phyloP scores from a whole-genome alignment of 768 basidiomycete genomes.

The Amanita exitialis region DNA sequence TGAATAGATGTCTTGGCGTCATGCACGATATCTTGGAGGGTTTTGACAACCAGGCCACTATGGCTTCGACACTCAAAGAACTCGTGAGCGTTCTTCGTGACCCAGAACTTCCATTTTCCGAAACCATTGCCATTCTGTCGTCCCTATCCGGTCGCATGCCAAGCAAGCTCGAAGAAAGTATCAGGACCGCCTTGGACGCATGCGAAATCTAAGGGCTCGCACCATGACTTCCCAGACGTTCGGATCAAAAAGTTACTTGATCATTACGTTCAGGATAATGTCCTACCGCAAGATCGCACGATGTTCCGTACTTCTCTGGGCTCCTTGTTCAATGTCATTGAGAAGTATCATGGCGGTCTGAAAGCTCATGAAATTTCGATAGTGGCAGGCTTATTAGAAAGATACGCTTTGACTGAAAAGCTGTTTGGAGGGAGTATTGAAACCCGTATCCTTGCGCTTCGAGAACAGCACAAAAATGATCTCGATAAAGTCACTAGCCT shows the following conservation, averaged over 20 bases:
- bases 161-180: slow-evolving; percentile 76
- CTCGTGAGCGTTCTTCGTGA: slow-evolving; percentile 76
- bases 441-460: slow-evolving; percentile 78
- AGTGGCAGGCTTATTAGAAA: slow-evolving; percentile 65
- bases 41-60: slow-evolving; percentile 91
- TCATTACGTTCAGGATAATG: slow-evolving; percentile 69
- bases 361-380: slow-evolving; percentile 79
- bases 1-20: slow-evolving; percentile 60
- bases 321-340: slow-evolving; percentile 64
- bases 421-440: slow-evolving; percentile 93
- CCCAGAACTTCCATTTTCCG: slow-evolving; percentile 82
- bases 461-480: slow-evolving; percentile 89
- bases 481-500: slow-evolving; percentile 80
- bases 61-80: slow-evolving; percentile 80
- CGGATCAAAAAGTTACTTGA: slow-evolving; percentile 84
- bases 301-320: slow-evolving; percentile 70
- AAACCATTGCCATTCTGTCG: slow-evolving; percentile 75
- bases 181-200: slow-evolving; percentile 69
- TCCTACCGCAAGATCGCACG: slow-evolving; percentile 70
- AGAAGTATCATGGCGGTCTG: slow-evolving; percentile 71
- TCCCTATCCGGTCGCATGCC: slow-evolving; percentile 92
- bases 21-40: slow-evolving; percentile 92
- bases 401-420: slow-evolving; percentile 82
- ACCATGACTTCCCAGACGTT: slow-evolving; percentile 81
- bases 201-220: slow-evolving; percentile 65